phyloP scores from a whole-genome alignment of 1,284 basidiomycete species.

The Boletus smithii region DNA sequence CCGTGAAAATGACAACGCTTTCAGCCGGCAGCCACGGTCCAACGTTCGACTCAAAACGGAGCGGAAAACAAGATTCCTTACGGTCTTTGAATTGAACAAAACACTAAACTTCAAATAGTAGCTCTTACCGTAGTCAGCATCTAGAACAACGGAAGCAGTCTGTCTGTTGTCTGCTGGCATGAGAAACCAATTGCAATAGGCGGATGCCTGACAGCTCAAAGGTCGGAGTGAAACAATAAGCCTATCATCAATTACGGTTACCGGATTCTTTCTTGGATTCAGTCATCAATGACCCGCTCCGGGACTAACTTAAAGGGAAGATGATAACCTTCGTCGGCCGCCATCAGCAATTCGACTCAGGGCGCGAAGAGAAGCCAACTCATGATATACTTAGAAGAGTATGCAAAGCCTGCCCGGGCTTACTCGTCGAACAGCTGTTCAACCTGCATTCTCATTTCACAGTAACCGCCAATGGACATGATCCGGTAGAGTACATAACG shows the following conservation, averaged over 20 bases:
- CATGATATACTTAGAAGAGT: too few relatives aligned
- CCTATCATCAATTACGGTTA: neutral
- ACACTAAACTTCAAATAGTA: conserved; percentile 3
- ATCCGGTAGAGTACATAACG: too few relatives aligned
- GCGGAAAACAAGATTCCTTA: conserved; percentile 14
- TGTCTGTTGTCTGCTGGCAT: conserved; percentile 12
- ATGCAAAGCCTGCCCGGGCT: too few relatives aligned
- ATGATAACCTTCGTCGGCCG: conserved; percentile 26
- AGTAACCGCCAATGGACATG: too few relatives aligned
- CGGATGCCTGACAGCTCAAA: conserved; percentile 24
- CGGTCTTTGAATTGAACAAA: conserved; percentile 12
- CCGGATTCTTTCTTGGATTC: conserved; percentile 22
- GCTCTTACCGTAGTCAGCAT: conserved; percentile 4
- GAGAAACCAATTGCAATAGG: conserved; percentile 20
- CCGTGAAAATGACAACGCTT: conserved; percentile 20
- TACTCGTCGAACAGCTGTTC: too few relatives aligned
- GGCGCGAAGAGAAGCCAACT: conserved; percentile 19
- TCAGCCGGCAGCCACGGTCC: conserved; percentile 26
- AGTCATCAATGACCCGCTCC: conserved; percentile 4
- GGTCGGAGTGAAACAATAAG: conserved; percentile 19
- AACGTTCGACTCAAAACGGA: conserved; percentile 16
- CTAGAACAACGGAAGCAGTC: neutral
- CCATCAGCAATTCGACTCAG: conserved; percentile 14
- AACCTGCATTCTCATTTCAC: too few relatives aligned
- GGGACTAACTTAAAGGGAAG: conserved; percentile 20